Evolutionary conservation across 768 basidiomycete genomes (phyloP).

Genomic region (Kwoniella botswanensis): DNA sequence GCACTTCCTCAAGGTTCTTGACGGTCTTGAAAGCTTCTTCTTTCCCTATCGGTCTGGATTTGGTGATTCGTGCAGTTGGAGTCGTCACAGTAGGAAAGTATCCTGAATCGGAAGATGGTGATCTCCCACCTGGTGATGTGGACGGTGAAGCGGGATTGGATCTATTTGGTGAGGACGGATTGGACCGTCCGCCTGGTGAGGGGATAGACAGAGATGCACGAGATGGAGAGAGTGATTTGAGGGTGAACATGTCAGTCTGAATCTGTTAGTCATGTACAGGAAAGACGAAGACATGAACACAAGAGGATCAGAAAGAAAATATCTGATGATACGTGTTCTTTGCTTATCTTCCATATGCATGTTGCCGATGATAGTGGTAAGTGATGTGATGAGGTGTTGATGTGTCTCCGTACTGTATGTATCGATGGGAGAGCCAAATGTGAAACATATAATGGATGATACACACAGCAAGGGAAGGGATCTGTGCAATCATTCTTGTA

Average conservation of each 20-base stretch:
- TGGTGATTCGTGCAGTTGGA: background rate
- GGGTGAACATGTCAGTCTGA: constrained; percentile 2
- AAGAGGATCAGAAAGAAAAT: too few species aligned
- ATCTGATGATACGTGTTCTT: too few species aligned
- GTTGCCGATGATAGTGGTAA: too few species aligned
- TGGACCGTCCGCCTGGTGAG: background rate
- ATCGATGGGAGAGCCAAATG: too few species aligned
- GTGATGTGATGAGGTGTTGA: too few species aligned
- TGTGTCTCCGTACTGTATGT: too few species aligned
- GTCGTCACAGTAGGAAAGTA: background rate
- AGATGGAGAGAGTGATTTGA: constrained; percentile 9
- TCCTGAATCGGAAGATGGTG: background rate
- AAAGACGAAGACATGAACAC: too few species aligned
- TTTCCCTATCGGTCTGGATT: background rate
- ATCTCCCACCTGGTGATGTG: constrained; percentile 1
- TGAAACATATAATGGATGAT: too few species aligned
- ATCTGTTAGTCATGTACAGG: too few species aligned
- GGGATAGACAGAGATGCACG: constrained; percentile 12
- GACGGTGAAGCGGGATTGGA: background rate
- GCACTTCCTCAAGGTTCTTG: constrained; percentile 18
- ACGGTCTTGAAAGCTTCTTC: constrained; percentile 23
- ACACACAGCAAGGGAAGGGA: too few species aligned
- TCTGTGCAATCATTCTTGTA: too few species aligned
- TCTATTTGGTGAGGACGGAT: background rate
- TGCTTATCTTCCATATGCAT: too few species aligned